A percentile compares a stretch with the other conserved stretches of the same genome.
phyloP scores from a whole-genome alignment of 208 protist genomes.

The Borovskyia barvae region DNA sequence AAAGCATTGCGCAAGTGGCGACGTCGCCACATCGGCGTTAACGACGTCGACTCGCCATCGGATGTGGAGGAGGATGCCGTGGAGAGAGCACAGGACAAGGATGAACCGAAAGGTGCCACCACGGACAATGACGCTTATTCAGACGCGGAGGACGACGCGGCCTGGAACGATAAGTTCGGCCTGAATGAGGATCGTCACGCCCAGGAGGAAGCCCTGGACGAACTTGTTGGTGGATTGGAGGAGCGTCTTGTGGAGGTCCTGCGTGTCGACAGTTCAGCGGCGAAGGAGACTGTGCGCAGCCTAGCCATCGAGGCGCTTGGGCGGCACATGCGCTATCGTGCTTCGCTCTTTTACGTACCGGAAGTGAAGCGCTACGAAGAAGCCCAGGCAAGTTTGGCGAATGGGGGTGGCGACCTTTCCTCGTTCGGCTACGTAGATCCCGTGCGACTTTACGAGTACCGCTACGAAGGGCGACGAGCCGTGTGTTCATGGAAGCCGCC shows the following conservation, averaged over 20 bases:
- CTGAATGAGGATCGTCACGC: constrained; percentile 14
- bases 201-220: constrained; percentile 62
- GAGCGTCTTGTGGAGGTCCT: constrained; percentile 60
- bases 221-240: constrained; percentile 62
- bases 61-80: constrained; percentile 17
- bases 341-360: constrained; percentile 72
- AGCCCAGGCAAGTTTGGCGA: constrained; percentile 39
- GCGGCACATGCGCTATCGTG: constrained; percentile 59
- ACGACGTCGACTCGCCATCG: constrained; percentile 45
- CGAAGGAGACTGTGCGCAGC: constrained; percentile 51
- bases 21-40: constrained; percentile 83
- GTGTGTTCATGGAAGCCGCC: constrained; percentile 51
- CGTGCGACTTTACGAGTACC: constrained; percentile 53
- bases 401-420: constrained; percentile 52
- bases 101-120: background rate
- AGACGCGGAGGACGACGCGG: constrained; percentile 29
- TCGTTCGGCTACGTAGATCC: constrained; percentile 64
- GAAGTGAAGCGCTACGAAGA: constrained; percentile 66
- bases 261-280: constrained; percentile 53
- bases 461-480: constrained; percentile 38
- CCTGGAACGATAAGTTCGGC: background rate
- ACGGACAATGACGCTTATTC: background rate
- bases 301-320: constrained; percentile 39
- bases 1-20: constrained; percentile 74
- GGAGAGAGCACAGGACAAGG: constrained; percentile 9